A percentile compares a stretch with the other conserved stretches of the same genome.
phyloP scores from a whole-genome alignment of 768 basidiomycete genomes.

The Mycena rosella region DNA sequence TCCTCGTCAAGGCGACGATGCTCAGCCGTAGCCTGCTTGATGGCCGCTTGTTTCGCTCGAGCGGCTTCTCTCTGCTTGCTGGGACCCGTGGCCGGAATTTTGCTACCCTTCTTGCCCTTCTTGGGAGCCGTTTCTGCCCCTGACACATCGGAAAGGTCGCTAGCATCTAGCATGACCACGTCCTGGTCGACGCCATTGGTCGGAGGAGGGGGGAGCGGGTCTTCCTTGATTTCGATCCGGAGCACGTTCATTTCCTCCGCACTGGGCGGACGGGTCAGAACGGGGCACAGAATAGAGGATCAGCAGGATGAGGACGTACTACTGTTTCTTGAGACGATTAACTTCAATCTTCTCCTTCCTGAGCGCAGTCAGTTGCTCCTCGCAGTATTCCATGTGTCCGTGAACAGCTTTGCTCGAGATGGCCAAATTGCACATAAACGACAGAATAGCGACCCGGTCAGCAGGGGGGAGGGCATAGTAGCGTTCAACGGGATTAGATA shows the following conservation, averaged over 20 bases:
- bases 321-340: conserved; percentile 88
- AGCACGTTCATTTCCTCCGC: conserved; percentile 81
- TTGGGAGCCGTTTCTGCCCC: conserved; percentile 74
- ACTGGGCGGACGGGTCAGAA: conserved; percentile 52
- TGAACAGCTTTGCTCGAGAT: conserved; percentile 93
- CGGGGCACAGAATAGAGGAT: conserved; percentile 13
- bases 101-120: conserved; percentile 65
- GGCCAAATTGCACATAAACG: conserved; percentile 91
- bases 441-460: conserved; percentile 88
- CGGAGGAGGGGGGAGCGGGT: conserved; percentile 42
- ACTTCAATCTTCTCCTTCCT: conserved; percentile 97
- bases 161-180: conserved; percentile 70
- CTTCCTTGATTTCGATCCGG: conserved; percentile 67
- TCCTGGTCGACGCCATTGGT: conserved; percentile 68
- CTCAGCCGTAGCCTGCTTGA: conserved; percentile 86
- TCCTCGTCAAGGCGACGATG: conserved; percentile 91
- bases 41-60: conserved; percentile 80
- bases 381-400: conserved; percentile 90
- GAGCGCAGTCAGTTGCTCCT: conserved; percentile 89
- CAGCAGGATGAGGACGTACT: conserved; percentile 72
- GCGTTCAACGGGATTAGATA: conserved; percentile 71
- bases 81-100: conserved; percentile 68
- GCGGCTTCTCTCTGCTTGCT: conserved; percentile 88
- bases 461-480: conserved; percentile 80
- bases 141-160: conserved; percentile 80